Evolutionary conservation across 2,329 filamentous ascomycete genomes (phyloP).

Genomic region (Penicillium hesseltinei): DNA sequence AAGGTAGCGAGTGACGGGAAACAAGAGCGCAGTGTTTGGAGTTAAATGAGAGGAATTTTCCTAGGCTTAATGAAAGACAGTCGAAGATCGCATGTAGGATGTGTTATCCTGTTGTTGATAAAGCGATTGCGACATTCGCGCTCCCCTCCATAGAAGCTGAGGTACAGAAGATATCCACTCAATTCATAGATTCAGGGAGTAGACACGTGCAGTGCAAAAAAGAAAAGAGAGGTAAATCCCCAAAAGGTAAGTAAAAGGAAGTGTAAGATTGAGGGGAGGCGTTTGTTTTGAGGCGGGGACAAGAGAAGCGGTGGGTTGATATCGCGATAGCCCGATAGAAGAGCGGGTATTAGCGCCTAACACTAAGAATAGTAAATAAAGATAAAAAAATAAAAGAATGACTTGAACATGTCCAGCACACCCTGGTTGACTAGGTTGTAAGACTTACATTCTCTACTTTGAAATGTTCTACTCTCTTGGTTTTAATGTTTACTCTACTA

Average conservation of each 20-base stretch:
- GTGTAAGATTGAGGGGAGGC: conserved; percentile 8
- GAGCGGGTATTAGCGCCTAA: conserved; percentile 21
- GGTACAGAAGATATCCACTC: not conserved
- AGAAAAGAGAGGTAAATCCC: conserved; percentile 6
- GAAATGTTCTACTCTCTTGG: not conserved
- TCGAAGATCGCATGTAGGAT: conserved; percentile 12
- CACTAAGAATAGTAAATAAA: conserved; percentile 6
- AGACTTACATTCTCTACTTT: not conserved
- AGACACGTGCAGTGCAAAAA: conserved; percentile 6
- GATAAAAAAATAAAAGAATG: not conserved
- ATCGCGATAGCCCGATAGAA: conserved; percentile 24
- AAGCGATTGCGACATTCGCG: conserved; percentile 16
- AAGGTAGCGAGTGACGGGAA: conserved; percentile 4
- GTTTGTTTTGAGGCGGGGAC: conserved; percentile 26
- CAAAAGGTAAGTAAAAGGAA: conserved; percentile 4
- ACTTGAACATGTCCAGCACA: not conserved
- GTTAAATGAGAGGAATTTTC: conserved; percentile 6
- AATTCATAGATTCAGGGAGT: conserved; percentile 6
- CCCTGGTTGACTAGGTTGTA: not conserved
- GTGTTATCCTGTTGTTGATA: conserved; percentile 10
- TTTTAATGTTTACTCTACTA: conserved; percentile 8
- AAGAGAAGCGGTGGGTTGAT: conserved; percentile 15
- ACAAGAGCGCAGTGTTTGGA: conserved; percentile 3
- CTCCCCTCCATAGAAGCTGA: conserved; percentile 22
- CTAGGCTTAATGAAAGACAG: conserved; percentile 2